Base-by-base conservation (phyloP, 345 rosid genomes). In the Aquilaria yunnanensis region DNA sequence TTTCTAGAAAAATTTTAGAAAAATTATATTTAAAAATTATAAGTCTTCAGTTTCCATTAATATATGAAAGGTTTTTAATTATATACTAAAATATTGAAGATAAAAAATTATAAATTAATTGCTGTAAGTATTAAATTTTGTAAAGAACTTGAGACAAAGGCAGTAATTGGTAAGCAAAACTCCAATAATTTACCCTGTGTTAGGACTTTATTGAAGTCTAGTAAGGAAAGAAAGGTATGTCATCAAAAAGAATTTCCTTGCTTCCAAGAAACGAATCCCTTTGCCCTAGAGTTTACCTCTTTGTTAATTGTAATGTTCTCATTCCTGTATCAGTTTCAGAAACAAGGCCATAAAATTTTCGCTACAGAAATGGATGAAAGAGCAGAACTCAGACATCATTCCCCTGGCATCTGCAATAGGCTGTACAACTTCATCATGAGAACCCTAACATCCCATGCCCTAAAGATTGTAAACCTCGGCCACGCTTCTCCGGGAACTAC, bases 381-480 rank as follows among this genome's bases (percentile, higher is more conserved):
- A 14, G 72, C 69, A 14, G 56, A 51, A 41, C 67, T 34, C 72
- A 37, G 43, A 37, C 43, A 1, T 37, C 74, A 63, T 63, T 59
- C 65, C 52, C 58, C 61, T 14, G 55, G 64, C 67, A 69, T 77
- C n/a, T 81, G 84, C 80, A 54, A 30, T 30, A 71, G 64, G 72
- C 48, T 84, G 45, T 74, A 73, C 73, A 70, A 74, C 69, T 70
- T 79, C 61, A 37, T 78, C 31, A 33, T 33, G 46, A 72, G 69
- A 47, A 56, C 32, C 55, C 59, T 81, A 32, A 8, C 78, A 11
- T 14, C 59, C 12, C 66, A 70, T 41, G 77, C 80, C 49, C 37
- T 57, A 57, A 81, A 77, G 71, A 73, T 56, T 0, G 68, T 79
- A 48, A 78, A 50, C 3, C 48, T 80, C 41, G 75, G 82, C 43